Percentiles rank a stretch among this genome's conserved stretches.
phyloP scores from a whole-genome alignment of 169 alveolate genomes.

The Plasmodium gallinaceum region DNA sequence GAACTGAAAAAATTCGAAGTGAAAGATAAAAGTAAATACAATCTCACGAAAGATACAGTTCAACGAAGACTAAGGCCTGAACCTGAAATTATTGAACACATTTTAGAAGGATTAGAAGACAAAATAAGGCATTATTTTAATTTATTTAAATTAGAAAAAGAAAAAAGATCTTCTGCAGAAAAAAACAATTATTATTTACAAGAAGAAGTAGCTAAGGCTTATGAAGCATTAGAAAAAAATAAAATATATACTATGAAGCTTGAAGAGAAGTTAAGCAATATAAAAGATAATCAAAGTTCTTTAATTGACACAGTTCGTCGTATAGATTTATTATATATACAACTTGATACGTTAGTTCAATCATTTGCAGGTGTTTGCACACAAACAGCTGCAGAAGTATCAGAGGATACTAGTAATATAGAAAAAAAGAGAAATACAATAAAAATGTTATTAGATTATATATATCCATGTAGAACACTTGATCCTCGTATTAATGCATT shows the following conservation, averaged over 20 bases:
- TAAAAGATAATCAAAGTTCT: conserved; percentile 86
- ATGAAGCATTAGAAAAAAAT: conserved; percentile 80
- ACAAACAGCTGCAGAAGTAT: conserved; percentile 83
- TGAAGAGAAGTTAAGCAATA: conserved; percentile 83
- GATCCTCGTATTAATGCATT: conserved; percentile 88
- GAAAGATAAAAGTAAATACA: conserved; percentile 13
- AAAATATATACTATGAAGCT: conserved; percentile 76
- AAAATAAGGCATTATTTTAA: conserved; percentile 87
- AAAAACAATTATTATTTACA: conserved; percentile 86
- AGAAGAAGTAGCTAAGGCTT: conserved; percentile 82
- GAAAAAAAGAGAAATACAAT: conserved; percentile 78
- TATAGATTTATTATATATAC: conserved; percentile 88
- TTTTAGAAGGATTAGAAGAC: conserved; percentile 87
- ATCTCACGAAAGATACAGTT: conserved; percentile 79
- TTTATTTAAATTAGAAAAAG: conserved; percentile 86
- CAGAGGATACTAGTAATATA: conserved; percentile 13
- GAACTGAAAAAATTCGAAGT: conserved; percentile 21
- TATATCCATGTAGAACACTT: conserved; percentile 90
- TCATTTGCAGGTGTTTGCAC: conserved; percentile 92
- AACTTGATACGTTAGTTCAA: conserved; percentile 89
- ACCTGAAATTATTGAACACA: conserved; percentile 87
- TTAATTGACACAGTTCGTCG: conserved; percentile 88
- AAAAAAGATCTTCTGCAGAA: conserved; percentile 84
- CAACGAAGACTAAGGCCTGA: conserved; percentile 83
- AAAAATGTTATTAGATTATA: conserved; percentile 86